A percentile compares a stretch with the other conserved stretches of the same genome.
Evolutionary conservation across 2,329 filamentous ascomycete species (phyloP).

Genomic region (Blastomyces gilchristii): DNA sequence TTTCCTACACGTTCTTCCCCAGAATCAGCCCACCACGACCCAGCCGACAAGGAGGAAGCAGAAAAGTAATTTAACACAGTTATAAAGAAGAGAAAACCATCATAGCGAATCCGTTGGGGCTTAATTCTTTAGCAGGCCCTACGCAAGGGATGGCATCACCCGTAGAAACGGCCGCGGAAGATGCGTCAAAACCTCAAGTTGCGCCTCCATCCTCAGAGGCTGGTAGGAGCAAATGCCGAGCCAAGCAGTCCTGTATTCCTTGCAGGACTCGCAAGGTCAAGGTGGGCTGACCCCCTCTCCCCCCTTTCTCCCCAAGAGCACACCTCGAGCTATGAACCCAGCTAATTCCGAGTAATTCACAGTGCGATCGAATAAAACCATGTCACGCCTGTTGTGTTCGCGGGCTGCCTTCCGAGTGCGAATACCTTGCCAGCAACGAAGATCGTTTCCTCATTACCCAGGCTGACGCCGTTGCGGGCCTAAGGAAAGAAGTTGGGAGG

Average conservation of each 20-base stretch:
- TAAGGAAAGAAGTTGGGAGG: slow-evolving; percentile 13
- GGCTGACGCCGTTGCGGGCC: slow-evolving; percentile 21
- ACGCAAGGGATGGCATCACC: not conserved
- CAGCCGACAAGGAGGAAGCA: not conserved
- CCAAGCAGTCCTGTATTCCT: slow-evolving; percentile 24
- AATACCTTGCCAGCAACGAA: slow-evolving; percentile 24
- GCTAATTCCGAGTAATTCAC: not conserved
- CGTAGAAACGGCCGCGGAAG: not conserved
- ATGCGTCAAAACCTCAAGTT: not conserved
- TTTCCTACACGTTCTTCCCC: not conserved
- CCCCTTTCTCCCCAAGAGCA: too few relatives aligned
- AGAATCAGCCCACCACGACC: not conserved
- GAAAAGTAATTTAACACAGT: not conserved
- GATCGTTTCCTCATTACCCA: slow-evolving; percentile 25
- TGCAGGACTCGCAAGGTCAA: slow-evolving; percentile 28
- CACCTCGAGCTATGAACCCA: not conserved
- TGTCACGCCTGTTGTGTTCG: slow-evolving; percentile 25
- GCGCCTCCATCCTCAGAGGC: not conserved
- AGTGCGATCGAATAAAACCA: slow-evolving; percentile 26
- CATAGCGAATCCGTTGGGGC: not conserved
- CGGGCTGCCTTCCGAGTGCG: slow-evolving; percentile 24
- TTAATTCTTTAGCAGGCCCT: not conserved
- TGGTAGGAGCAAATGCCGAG: slow-evolving; percentile 18
- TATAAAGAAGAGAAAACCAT: not conserved
- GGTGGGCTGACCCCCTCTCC: slow-evolving; percentile 16